Conservation (phyloP, 2,329 filamentous ascomycete genomes). For the Dactylellina cionopaga region DNA sequence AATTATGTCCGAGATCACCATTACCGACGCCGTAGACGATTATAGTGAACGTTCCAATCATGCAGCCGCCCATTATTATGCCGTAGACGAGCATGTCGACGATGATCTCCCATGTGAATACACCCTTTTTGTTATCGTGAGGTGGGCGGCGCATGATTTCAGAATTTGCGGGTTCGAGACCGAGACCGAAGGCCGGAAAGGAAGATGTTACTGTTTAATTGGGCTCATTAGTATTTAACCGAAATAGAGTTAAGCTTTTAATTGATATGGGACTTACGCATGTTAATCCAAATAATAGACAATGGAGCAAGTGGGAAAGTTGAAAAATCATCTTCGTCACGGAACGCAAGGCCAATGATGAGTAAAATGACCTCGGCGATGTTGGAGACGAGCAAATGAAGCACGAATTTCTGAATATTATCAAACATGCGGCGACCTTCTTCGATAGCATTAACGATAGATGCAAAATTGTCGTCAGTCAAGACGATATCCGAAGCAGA, state of each 20-base stretch:
- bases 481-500: constrained; percentile 75
- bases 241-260: not conserved
- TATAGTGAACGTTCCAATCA: constrained; percentile 74
- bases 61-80: constrained; percentile 65
- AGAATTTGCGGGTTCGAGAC: constrained; percentile 77
- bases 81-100: constrained; percentile 84
- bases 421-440: constrained; percentile 87
- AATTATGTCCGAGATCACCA: constrained; percentile 63
- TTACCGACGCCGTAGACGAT: constrained; percentile 70
- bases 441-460: constrained; percentile 81
- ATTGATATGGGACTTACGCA: constrained; percentile 62
- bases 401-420: constrained; percentile 87
- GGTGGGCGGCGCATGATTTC: constrained; percentile 85
- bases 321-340: constrained; percentile 75
- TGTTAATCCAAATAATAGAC: constrained; percentile 93
- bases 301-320: constrained; percentile 88
- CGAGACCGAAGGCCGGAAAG: constrained; percentile 86
- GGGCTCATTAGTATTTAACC: not conserved
- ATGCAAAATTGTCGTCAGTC: constrained; percentile 87
- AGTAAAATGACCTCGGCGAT: constrained; percentile 84
- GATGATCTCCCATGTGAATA: constrained; percentile 81
- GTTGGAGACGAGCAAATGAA: constrained; percentile 82
- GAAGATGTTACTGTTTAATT: constrained; percentile 70
- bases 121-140: constrained; percentile 74
- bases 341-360: constrained; percentile 81